phyloP scores from a whole-genome alignment of 2,329 filamentous ascomycete species.

The Nigrospora oryzae region DNA sequence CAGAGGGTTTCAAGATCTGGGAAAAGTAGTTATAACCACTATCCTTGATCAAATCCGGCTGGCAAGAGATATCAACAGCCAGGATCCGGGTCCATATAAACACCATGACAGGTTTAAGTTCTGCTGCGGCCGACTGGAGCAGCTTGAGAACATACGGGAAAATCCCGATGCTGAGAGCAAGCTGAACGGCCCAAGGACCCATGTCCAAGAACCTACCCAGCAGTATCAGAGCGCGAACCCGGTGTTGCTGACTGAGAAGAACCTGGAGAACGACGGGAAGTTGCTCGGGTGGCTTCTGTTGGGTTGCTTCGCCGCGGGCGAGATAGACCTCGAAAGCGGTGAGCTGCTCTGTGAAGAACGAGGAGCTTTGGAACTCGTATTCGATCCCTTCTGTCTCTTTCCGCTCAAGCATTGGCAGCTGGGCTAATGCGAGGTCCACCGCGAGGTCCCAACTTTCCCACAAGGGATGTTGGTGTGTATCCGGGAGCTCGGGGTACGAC shows the following conservation, averaged over 20 bases:
- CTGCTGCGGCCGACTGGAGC: conserved; percentile 85
- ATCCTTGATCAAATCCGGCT: conserved; percentile 90
- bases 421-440: conserved; percentile 87
- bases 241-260: conserved; percentile 87
- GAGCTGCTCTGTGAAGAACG: conserved; percentile 94
- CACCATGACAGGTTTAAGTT: conserved; percentile 97
- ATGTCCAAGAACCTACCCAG: conserved; percentile 90
- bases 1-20: conserved; percentile 77
- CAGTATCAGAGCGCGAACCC: conserved; percentile 82
- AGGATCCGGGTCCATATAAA: conserved; percentile 98
- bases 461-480: conserved; percentile 87
- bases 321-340: conserved; percentile 97
- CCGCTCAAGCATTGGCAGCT: conserved; percentile 77
- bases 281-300: conserved; percentile 85
- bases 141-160: conserved; percentile 98
- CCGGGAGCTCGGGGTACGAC: conserved; percentile 83
- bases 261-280: conserved; percentile 94
- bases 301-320: conserved; percentile 67
- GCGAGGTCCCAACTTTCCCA: conserved; percentile 98
- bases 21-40: conserved; percentile 97
- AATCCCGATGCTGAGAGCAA: conserved; percentile 94
- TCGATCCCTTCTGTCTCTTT: conserved; percentile 63
- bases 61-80: conserved; percentile 88
- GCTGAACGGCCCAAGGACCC: conserved; percentile 96
- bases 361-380: conserved; percentile 93